Evolutionary conservation across 2,329 filamentous ascomycete species (phyloP).

Genomic region (Alternaria sp.): DNA sequence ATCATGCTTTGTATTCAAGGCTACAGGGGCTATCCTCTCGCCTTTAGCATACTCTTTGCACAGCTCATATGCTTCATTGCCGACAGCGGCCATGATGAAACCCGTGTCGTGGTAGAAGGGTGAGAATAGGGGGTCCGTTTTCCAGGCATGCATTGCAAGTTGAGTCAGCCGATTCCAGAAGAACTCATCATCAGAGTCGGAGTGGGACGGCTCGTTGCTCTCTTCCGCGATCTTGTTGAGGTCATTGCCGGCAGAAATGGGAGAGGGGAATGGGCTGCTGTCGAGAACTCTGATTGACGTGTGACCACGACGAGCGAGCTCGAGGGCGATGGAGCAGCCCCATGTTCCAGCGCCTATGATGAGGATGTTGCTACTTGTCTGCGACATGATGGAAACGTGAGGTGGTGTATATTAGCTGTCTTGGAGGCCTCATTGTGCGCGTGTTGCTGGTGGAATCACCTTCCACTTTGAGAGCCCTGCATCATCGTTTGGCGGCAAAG

Average conservation of each 20-base stretch:
- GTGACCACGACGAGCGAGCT: slow-evolving; percentile 59
- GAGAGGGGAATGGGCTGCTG: slow-evolving; percentile 54
- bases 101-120: slow-evolving; percentile 59
- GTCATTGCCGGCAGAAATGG: slow-evolving; percentile 59
- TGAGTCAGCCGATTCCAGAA: slow-evolving; percentile 47
- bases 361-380: slow-evolving; percentile 38
- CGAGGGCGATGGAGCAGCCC: slow-evolving; percentile 60
- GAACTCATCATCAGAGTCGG: slow-evolving; percentile 46
- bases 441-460: slow-evolving; percentile 7
- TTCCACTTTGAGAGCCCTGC: slow-evolving; percentile 13
- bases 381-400: slow-evolving; percentile 8
- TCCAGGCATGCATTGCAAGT: slow-evolving; percentile 55
- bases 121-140: slow-evolving; percentile 54
- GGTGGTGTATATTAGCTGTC: background rate
- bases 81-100: slow-evolving; percentile 58
- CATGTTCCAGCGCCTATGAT: slow-evolving; percentile 62
- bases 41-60: slow-evolving; percentile 50
- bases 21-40: slow-evolving; percentile 41
- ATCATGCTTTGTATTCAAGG: slow-evolving; percentile 55
- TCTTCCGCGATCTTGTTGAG: slow-evolving; percentile 59
- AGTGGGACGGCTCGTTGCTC: slow-evolving; percentile 32
- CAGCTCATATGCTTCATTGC: slow-evolving; percentile 51
- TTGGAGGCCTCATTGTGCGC: slow-evolving; percentile 14
- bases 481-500: slow-evolving; percentile 3
- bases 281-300: slow-evolving; percentile 58